Conservation (phyloP, 163 green algal genomes). For the Trebouxia gelatinosa region DNA sequence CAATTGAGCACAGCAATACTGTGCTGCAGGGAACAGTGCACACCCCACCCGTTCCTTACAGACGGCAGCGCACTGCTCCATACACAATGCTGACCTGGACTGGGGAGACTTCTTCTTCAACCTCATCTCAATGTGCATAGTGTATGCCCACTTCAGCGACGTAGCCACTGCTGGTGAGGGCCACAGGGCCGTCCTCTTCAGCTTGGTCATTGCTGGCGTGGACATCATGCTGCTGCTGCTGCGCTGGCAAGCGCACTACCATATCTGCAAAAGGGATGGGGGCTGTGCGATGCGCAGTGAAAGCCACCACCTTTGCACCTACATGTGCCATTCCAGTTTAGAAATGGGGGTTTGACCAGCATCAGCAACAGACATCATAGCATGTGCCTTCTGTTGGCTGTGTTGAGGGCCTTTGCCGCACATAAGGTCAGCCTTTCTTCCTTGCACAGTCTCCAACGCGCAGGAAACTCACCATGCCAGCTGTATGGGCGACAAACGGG, state of each 20-base stretch:
- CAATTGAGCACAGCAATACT: neutral
- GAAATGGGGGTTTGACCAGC: too few relatives aligned
- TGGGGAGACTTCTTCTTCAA: slow-evolving; percentile 72
- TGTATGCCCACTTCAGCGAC: slow-evolving; percentile 68
- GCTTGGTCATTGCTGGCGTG: slow-evolving; percentile 60
- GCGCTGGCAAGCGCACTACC: slow-evolving; percentile 31
- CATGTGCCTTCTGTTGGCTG: too few relatives aligned
- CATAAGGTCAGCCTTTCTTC: too few relatives aligned
- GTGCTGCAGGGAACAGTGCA: too few relatives aligned
- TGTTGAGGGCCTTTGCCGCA: too few relatives aligned
- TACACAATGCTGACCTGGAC: slow-evolving; percentile 43
- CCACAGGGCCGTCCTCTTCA: slow-evolving; percentile 55
- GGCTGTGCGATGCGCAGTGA: slow-evolving; percentile 39
- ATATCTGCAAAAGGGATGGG: slow-evolving; percentile 30
- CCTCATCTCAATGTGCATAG: slow-evolving; percentile 65
- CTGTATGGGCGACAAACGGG: too few relatives aligned
- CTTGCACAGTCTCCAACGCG: too few relatives aligned
- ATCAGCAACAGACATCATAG: too few relatives aligned
- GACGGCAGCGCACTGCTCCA: too few relatives aligned
- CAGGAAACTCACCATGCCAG: too few relatives aligned
- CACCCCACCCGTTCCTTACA: too few relatives aligned
- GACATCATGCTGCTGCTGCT: slow-evolving; percentile 62
- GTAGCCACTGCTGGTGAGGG: slow-evolving; percentile 49
- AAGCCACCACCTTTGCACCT: slow-evolving; percentile 36
- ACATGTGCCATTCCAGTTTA: too few relatives aligned